Conservation (phyloP, 257 asterid genomes). For the Solanum etuberosum region DNA sequence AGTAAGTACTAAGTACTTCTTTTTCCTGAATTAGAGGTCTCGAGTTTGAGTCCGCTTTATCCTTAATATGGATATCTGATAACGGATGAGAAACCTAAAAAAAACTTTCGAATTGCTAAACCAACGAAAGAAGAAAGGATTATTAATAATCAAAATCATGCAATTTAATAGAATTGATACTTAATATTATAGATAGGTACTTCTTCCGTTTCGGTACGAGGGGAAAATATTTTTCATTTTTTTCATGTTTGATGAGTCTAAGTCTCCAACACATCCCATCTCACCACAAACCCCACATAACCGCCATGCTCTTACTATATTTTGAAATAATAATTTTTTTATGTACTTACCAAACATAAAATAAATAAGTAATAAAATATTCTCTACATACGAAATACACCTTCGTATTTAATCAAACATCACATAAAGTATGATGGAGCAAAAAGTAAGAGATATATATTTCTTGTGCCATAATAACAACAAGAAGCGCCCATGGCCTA, state of each 20-base stretch:
- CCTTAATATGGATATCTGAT: too few species aligned
- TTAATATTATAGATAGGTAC: background rate
- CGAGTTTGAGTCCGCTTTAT: background rate
- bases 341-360: background rate
- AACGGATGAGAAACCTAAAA: too few species aligned
- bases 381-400: background rate
- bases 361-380: background rate
- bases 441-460: too few species aligned
- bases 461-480: fast-evolving
- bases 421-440: background rate
- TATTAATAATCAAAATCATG: background rate
- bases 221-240: background rate
- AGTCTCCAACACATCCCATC: background rate
- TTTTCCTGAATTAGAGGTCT: background rate
- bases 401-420: background rate
- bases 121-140: background rate
- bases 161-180: background rate
- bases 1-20: background rate
- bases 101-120: background rate
- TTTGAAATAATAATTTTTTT: too few species aligned
- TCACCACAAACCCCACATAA: background rate
- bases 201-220: background rate
- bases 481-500: background rate
- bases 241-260: background rate
- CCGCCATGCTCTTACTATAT: background rate